These are phyloP conservation scores for Aureobasidium sp. DNA, from an alignment of 2,329 filamentous ascomycete species.

Conservation along the genomic window DNA sequence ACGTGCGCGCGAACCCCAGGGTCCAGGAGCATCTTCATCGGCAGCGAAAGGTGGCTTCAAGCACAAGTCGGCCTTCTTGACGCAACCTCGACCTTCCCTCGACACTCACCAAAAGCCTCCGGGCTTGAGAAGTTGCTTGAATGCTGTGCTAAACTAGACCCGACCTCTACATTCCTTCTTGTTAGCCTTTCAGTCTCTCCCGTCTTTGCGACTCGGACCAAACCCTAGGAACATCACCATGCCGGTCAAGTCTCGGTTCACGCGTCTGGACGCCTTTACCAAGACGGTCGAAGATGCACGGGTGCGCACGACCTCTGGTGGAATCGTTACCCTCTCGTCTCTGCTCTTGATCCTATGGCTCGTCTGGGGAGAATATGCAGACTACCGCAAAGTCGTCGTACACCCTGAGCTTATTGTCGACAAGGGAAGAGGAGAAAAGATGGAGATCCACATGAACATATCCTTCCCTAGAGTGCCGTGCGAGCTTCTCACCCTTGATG, in stretches of 20 bases:
- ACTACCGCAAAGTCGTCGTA: conserved; percentile 80
- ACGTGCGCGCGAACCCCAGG: not conserved
- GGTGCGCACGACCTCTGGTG: conserved; percentile 89
- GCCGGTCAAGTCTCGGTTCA: conserved; percentile 89
- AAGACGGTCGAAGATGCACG: conserved; percentile 98
- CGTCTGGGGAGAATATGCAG: conserved; percentile 90
- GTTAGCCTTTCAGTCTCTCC: not conserved
- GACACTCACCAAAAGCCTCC: not conserved
- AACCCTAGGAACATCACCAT: conserved; percentile 43
- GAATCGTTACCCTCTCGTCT: conserved; percentile 87
- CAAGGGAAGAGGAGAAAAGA: conserved; percentile 93
- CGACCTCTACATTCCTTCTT: not conserved
- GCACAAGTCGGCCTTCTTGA: not conserved
- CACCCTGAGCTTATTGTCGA: conserved; percentile 93
- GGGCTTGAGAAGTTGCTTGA: conserved; percentile 8
- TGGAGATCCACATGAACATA: conserved; percentile 98
- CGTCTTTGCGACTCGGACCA: not conserved
- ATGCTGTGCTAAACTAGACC: not conserved
- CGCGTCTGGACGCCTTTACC: conserved; percentile 94
- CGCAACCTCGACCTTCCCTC: not conserved
- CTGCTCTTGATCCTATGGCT: conserved; percentile 83
- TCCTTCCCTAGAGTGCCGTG: conserved; percentile 92
- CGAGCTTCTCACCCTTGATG: conserved; percentile 90
- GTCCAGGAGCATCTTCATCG: not conserved
- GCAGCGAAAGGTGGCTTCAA: conserved; percentile 11